Percentiles rank a stretch among this genome's conserved stretches.
These are phyloP conservation scores for Neltuma alba DNA, from an alignment of 306 rosid genomes.

Conservation along the genomic window DNA sequence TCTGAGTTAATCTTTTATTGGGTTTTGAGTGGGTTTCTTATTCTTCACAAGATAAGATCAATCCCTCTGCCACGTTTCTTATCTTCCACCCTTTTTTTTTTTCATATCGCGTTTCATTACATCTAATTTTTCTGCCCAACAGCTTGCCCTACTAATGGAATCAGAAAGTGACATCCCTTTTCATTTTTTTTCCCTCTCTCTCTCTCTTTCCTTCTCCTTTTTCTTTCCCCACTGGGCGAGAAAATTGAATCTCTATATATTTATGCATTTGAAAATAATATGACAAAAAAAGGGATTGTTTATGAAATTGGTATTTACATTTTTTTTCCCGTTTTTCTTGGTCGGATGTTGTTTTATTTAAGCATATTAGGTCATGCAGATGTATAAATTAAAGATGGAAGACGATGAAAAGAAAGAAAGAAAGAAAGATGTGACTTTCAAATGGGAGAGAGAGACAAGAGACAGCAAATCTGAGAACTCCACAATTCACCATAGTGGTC, in stretches of 20 bases:
- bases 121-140: neutral
- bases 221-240: neutral
- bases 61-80: neutral
- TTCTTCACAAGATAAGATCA: constrained; percentile 1
- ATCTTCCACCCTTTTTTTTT: neutral
- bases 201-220: neutral
- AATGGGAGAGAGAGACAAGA: neutral
- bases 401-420: neutral
- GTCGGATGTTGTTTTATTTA: neutral
- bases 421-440: neutral
- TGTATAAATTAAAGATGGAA: neutral
- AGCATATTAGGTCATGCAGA: neutral
- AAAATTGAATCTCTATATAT: neutral
- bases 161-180: neutral
- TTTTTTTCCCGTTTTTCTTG: neutral
- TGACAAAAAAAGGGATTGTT: neutral
- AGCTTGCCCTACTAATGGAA: neutral
- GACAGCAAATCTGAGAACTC: neutral
- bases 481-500: constrained; percentile 1
- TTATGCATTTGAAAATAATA: neutral
- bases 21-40: neutral
- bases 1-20: neutral
- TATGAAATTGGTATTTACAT: neutral
- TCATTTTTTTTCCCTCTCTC: neutral
- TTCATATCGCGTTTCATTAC: neutral